Conservation (phyloP, 179 eudicot species). For the Patellifolia procumbens region DNA sequence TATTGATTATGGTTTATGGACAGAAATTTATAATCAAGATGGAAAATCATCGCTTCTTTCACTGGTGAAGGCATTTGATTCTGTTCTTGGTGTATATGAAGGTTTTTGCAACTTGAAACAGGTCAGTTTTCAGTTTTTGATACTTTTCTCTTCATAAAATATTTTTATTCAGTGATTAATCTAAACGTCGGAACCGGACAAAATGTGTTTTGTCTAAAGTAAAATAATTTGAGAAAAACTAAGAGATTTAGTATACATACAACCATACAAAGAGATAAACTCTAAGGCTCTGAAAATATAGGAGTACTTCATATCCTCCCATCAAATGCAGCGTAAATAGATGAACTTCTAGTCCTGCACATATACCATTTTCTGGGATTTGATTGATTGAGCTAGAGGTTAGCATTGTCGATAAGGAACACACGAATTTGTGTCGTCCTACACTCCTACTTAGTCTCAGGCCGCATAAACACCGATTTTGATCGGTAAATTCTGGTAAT, state of each 20-base stretch:
- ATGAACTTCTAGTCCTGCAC: too few relatives aligned
- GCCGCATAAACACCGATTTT: too few relatives aligned
- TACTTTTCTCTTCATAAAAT: background rate
- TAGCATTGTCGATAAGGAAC: slow-evolving; percentile 14
- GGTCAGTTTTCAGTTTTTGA: slow-evolving; percentile 36
- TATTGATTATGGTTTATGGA: background rate
- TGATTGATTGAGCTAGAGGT: slow-evolving; percentile 6
- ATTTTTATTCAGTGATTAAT: background rate
- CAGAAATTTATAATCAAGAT: slow-evolving; percentile 70
- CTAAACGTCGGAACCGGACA: too few relatives aligned
- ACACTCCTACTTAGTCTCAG: too few relatives aligned
- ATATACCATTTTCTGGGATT: background rate
- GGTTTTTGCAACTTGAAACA: slow-evolving; percentile 92
- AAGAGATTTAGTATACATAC: too few relatives aligned
- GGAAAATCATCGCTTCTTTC: slow-evolving; percentile 71
- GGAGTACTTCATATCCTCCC: background rate
- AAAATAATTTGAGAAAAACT: background rate
- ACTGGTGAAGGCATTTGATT: slow-evolving; percentile 76
- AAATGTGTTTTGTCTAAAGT: background rate
- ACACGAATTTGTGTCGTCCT: slow-evolving; percentile 1
- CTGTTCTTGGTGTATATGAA: slow-evolving; percentile 84
- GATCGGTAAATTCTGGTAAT: too few relatives aligned
- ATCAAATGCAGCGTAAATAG: background rate
- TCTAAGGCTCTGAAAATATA: too few relatives aligned
- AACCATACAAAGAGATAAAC: too few relatives aligned